Base-by-base conservation (phyloP, 495 filamentous ascomycete species). In the Lindgomyces ingoldianus region DNA sequence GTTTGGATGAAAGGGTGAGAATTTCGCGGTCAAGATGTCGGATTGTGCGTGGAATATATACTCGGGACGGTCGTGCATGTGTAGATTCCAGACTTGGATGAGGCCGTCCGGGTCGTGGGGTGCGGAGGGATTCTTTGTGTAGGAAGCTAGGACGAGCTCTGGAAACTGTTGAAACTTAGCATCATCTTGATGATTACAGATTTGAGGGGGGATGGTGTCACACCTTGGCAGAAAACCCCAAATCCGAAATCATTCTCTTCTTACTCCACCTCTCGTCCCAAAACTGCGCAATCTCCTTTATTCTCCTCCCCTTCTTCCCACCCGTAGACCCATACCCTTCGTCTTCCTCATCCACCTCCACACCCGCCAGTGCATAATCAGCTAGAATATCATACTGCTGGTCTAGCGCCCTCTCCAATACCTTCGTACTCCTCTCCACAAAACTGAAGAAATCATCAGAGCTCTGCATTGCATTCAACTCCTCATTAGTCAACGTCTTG, bases 1-100 rank as follows among this genome's bases (percentile, higher is more conserved):
- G 62, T 94, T 96, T 2, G 94, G 93, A 70, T 98, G 95, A 74
- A 96, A 96, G 0, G 94, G 95, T 22, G 94, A 97, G 77, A 98
- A 99, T 71, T 93, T 93, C 60, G 94, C 93, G 0, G 92, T 87
- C 18, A 98, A 83, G 52, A 99, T 92, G 76, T 99, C 95, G 53
- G 93, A 96, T 50, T 93, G 92, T 9, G 92, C 93, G 75, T 96
- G 91, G 74, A 98, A 97, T 48, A 95, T 87, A 74, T 93, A 98
- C 80, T 99, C 94, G 0, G 94, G 90, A 45, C 94, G 88, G 66
- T 91, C 89, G 59, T 91, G 92, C 55, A 97, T 84, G 70, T 98
- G 93, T 74, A 91, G 81, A 75, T 97, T 99, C 94, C 94, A 99
- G 42, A 99, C 86, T 73, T 97, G 92, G 26, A 99, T 85, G 36